Conservation (phyloP, 2,329 filamentous ascomycete genomes). For the Beauveria caledonica region DNA sequence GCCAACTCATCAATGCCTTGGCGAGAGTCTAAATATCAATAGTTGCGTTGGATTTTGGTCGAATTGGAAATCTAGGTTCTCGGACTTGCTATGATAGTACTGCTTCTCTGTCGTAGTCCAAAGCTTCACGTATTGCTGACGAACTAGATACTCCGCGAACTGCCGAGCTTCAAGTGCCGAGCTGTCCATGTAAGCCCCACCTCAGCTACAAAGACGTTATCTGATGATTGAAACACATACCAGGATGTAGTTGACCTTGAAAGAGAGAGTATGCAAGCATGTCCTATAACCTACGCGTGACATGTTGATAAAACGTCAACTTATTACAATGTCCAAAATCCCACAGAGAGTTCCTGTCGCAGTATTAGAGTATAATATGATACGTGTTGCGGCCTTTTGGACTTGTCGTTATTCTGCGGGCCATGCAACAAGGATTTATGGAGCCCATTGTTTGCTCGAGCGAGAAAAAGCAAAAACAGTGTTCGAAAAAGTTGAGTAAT, state of each 20-base stretch:
- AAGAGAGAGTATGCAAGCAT: background rate
- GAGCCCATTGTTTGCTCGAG: background rate
- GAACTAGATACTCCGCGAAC: background rate
- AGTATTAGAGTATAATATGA: too few relatives aligned
- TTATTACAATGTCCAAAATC: background rate
- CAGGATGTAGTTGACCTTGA: too few relatives aligned
- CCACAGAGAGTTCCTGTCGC: background rate
- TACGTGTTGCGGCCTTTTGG: background rate
- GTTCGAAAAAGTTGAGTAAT: background rate
- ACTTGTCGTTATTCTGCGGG: background rate
- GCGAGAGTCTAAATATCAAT: too few relatives aligned
- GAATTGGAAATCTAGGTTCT: too few relatives aligned
- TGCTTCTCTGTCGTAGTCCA: background rate
- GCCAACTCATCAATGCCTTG: background rate
- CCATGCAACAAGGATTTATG: background rate
- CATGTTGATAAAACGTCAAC: background rate
- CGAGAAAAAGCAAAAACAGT: background rate
- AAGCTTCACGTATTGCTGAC: background rate
- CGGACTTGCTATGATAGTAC: too few relatives aligned
- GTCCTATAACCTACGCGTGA: background rate
- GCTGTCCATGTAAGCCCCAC: background rate
- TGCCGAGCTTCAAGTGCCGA: conserved; percentile 7
- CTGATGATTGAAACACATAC: background rate
- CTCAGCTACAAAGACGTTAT: background rate
- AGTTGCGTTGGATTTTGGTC: too few relatives aligned